Conservation (phyloP, 2,329 filamentous ascomycete species). For the Neonectria magnoliae region DNA sequence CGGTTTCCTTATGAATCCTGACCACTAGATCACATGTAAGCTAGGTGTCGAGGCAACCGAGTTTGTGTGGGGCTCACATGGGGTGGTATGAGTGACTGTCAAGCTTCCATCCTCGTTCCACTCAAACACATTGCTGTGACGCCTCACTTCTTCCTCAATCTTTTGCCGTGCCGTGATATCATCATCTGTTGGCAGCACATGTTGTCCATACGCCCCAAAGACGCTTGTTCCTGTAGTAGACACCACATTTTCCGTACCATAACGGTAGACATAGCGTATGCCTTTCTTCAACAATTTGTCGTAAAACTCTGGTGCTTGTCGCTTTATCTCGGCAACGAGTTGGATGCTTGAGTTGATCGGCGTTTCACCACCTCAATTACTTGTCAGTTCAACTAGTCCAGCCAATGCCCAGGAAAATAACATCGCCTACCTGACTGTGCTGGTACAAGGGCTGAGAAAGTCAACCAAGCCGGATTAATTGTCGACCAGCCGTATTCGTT, state of each 20-base stretch:
- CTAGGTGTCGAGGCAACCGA: too few species aligned
- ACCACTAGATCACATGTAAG: neutral
- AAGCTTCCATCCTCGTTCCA: constrained; percentile 50
- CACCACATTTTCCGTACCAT: constrained; percentile 37
- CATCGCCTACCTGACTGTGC: constrained; percentile 27
- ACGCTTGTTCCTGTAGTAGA: constrained; percentile 48
- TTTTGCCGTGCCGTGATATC: constrained; percentile 36
- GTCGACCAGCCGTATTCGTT: constrained; percentile 52
- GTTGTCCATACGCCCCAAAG: constrained; percentile 45
- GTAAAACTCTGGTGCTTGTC: constrained; percentile 43
- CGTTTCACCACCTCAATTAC: constrained; percentile 45
- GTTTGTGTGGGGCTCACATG: constrained; percentile 40
- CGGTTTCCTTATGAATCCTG: constrained; percentile 42
- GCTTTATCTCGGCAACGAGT: constrained; percentile 40
- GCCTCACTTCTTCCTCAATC: constrained; percentile 45
- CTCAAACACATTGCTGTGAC: constrained; percentile 47
- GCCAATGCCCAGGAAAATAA: neutral
- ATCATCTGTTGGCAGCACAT: constrained; percentile 40
- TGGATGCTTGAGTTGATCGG: constrained; percentile 47
- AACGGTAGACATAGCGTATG: constrained; percentile 46
- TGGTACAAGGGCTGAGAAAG: constrained; percentile 41
- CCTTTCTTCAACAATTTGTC: constrained; percentile 44
- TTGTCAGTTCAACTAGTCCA: constrained; percentile 13
- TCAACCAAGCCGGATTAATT: constrained; percentile 50
- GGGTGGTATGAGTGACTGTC: constrained; percentile 46